Evolutionary conservation across 495 filamentous ascomycete genomes (phyloP).

Genomic region (Aspergillus incahuasiensis): DNA sequence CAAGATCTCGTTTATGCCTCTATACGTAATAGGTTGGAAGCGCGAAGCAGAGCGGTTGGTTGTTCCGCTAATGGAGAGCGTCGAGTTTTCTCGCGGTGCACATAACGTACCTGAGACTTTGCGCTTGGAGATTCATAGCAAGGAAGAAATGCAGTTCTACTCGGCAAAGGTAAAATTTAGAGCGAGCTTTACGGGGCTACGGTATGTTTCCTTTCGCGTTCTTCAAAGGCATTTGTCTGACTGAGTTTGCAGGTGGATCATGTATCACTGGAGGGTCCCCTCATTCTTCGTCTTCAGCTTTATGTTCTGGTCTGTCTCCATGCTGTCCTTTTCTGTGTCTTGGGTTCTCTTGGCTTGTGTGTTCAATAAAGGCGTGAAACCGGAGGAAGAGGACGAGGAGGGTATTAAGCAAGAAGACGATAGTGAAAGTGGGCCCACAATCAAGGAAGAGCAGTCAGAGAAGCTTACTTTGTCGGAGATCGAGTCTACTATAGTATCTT

Average conservation of each 20-base stretch:
- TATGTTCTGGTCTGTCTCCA: slow-evolving; percentile 69
- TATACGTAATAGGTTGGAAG: slow-evolving; percentile 55
- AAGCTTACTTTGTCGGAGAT: slow-evolving; percentile 5
- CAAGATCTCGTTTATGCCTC: slow-evolving; percentile 50
- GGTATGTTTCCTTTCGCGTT: slow-evolving; percentile 32
- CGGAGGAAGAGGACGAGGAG: slow-evolving; percentile 15
- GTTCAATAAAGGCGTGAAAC: slow-evolving; percentile 19
- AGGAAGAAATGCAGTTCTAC: slow-evolving; percentile 70
- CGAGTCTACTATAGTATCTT: not conserved
- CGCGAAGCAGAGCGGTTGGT: slow-evolving; percentile 53
- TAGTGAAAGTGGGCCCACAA: slow-evolving; percentile 4
- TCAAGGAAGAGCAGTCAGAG: slow-evolving; percentile 31
- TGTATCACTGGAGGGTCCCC: slow-evolving; percentile 72
- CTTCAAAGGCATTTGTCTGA: not conserved
- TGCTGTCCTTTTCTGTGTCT: slow-evolving; percentile 53
- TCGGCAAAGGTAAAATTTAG: slow-evolving; percentile 59
- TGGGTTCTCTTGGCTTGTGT: slow-evolving; percentile 52
- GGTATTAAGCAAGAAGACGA: slow-evolving; percentile 25
- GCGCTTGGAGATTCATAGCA: slow-evolving; percentile 62
- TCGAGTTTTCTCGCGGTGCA: slow-evolving; percentile 56
- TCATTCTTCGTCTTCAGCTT: slow-evolving; percentile 62
- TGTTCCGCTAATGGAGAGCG: slow-evolving; percentile 65
- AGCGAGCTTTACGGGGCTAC: slow-evolving; percentile 67
- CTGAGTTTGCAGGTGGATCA: slow-evolving; percentile 57
- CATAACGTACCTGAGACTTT: slow-evolving; percentile 53